Evolutionary conservation across 1,284 basidiomycete genomes (phyloP).

Genomic region (Trametes polyzona): DNA sequence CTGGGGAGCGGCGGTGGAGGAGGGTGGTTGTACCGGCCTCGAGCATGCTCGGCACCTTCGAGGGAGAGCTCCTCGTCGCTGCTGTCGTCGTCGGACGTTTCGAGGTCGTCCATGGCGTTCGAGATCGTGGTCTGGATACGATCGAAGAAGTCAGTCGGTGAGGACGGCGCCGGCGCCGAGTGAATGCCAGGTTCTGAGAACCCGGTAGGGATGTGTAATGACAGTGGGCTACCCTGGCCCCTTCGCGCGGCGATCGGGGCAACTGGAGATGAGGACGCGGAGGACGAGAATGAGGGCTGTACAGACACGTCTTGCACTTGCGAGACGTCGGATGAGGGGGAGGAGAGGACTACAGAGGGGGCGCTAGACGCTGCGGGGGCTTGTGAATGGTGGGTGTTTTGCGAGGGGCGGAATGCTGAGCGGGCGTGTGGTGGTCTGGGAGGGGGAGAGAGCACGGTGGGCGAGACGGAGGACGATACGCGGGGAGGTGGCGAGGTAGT

Average conservation of each 20-base stretch:
- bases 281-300: slow-evolving; percentile 16
- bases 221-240: slow-evolving; percentile 28
- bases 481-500: slow-evolving; percentile 58
- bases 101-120: slow-evolving; percentile 73
- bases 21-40: slow-evolving; percentile 17
- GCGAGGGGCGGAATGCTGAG: slow-evolving; percentile 35
- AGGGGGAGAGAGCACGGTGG: slow-evolving; percentile 52
- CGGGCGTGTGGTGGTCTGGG: slow-evolving; percentile 52
- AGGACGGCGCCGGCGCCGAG: slow-evolving; percentile 59
- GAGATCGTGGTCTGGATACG: slow-evolving; percentile 61
- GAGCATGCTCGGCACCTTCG: slow-evolving; percentile 21
- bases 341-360: slow-evolving; percentile 17
- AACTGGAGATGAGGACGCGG: slow-evolving; percentile 14
- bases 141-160: slow-evolving; percentile 75
- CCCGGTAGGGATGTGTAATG: slow-evolving; percentile 34
- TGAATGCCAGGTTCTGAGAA: slow-evolving; percentile 31
- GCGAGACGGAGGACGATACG: slow-evolving; percentile 47
- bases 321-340: slow-evolving; percentile 14
- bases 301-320: slow-evolving; percentile 17
- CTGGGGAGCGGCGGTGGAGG: slow-evolving; percentile 17
- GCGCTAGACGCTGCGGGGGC: slow-evolving; percentile 29
- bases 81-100: slow-evolving; percentile 54
- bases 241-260: slow-evolving; percentile 32
- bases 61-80: slow-evolving; percentile 39
- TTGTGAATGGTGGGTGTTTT: slow-evolving; percentile 33